Conservation (phyloP, 495 filamentous ascomycete species). For the Aspergillus mulundensis region DNA sequence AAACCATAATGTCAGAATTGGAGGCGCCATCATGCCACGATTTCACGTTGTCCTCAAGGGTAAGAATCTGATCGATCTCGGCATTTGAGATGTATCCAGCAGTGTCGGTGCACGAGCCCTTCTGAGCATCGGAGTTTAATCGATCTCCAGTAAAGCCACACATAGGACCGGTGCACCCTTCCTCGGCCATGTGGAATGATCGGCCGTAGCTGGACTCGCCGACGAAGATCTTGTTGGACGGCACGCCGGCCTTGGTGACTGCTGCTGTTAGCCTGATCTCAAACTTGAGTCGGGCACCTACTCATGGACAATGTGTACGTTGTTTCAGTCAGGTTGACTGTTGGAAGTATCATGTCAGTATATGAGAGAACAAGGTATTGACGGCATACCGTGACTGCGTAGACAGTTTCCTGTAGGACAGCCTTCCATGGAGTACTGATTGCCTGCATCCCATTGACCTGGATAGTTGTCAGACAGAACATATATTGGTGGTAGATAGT, state of each 20-base stretch:
- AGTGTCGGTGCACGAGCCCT: constrained; percentile 15
- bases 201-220: constrained; percentile 32
- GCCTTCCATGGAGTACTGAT: constrained; percentile 19
- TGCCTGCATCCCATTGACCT: constrained; percentile 29
- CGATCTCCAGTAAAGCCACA: constrained; percentile 4
- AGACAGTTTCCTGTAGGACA: constrained; percentile 39
- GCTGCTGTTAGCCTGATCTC: neutral
- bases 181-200: constrained; percentile 9
- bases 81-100: constrained; percentile 29
- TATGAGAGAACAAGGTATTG: neutral
- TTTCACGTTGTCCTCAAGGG: neutral
- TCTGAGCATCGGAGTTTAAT: neutral
- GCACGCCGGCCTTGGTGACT: constrained; percentile 47
- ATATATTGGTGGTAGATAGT: neutral
- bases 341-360: neutral
- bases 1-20: constrained; percentile 38
- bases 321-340: constrained; percentile 42
- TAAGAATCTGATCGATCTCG: constrained; percentile 6
- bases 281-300: neutral
- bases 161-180: neutral
- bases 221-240: constrained; percentile 35
- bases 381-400: constrained; percentile 22
- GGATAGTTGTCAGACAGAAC: neutral
- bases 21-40: constrained; percentile 7
- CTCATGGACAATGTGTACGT: constrained; percentile 32